Evolutionary conservation across 1,139 yeast genomes (phyloP), one percentile per base, ranked within the genome.

Genomic region (Saccharomycopsis crataegensis): DNA sequence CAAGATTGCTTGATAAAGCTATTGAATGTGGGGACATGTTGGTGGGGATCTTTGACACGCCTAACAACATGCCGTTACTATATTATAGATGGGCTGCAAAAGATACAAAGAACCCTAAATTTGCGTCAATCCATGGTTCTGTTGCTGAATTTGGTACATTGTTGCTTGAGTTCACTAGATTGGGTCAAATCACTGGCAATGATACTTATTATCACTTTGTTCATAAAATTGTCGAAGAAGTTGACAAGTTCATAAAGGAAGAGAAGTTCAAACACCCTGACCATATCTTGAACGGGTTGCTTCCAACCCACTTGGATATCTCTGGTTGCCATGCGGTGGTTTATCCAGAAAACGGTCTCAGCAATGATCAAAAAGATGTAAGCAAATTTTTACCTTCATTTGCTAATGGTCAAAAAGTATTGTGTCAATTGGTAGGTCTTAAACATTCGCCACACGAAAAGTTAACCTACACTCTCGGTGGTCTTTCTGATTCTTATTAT

Each of bases 61-160:
- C 81, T n/a, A 74, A 82, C 49, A 80, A 86, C 9, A 68, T 86
- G 64, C 95, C 95, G 0, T 69, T 79, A 51, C 66, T 85, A n/a
- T 79, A 80, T 43, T 87, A 79, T 55, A 76, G 79, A 53, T 80
- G 83, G 70, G 63, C 68, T 55, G 74, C 80, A 6, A 68, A 72
- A 54, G 78, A 80, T 1, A 64, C 73, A 22, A 76, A 76, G 56
- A 73, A 70, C 57, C 76, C 72, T 8, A 67, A 71, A 55, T 67
- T 70, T 52, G 77, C 82, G 53, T 78, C 72, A 55, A 81, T 70
- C 60, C 63, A 63, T 38, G 65, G 83, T 1, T 74, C 81, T 4
- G 72, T 86, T 8, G 86, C 91, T 0, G 89, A 83, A 60, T 75
- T 83, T 43, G 84, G 86, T 1, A 81, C 91, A 0, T 68, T 85